These are phyloP conservation scores for Paramecium octaurelia DNA, from an alignment of 73 alveolate genomes.

Conservation along the genomic window DNA sequence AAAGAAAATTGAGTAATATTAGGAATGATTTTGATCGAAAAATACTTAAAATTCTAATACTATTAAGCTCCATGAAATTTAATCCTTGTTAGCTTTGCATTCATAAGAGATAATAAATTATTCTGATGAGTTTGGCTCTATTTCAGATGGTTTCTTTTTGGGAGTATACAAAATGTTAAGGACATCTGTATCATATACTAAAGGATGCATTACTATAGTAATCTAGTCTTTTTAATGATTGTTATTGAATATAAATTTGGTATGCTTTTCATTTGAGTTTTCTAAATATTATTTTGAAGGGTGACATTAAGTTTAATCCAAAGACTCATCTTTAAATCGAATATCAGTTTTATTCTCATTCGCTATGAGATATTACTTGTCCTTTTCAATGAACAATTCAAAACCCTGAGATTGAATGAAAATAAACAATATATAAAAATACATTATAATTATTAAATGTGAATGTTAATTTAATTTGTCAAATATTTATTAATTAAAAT, in stretches of 20 bases:
- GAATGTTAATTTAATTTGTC: background rate
- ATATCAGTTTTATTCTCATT: background rate
- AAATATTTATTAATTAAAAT: background rate
- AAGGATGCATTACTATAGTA: background rate
- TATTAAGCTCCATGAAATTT: background rate
- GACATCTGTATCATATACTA: background rate
- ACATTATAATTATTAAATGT: background rate
- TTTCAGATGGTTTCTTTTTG: background rate
- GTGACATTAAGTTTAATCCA: background rate
- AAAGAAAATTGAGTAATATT: background rate
- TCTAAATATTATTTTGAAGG: background rate
- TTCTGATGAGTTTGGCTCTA: background rate
- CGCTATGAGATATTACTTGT: background rate
- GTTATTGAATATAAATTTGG: background rate
- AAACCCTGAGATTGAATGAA: background rate
- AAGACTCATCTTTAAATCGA: background rate
- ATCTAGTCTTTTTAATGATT: background rate
- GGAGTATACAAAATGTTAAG: background rate
- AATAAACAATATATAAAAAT: conserved; percentile 1
- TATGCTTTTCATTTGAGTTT: background rate
- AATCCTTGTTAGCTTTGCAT: background rate
- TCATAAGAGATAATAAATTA: background rate
- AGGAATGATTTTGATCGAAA: background rate
- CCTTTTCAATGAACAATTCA: background rate
- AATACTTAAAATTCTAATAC: background rate